Evolutionary conservation across 2,329 filamentous ascomycete species (phyloP).

Genomic region (Lachnellula hyalina): DNA sequence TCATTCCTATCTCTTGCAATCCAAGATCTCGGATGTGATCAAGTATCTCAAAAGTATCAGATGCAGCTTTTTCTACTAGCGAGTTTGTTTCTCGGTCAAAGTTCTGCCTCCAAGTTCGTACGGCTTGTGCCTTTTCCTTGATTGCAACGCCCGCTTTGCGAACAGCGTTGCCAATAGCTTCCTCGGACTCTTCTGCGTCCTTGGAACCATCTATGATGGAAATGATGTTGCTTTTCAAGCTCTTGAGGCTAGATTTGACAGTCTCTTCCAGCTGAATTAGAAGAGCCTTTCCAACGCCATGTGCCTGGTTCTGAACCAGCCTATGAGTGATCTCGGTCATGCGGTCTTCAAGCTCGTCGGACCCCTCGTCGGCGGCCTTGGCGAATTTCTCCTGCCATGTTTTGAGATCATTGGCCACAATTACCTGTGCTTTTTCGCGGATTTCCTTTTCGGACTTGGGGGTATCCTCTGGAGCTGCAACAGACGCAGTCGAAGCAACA

Average conservation of each 20-base stretch:
- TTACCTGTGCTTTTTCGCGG: conserved; percentile 55
- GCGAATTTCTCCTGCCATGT: conserved; percentile 87
- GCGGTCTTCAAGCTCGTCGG: conserved; percentile 59
- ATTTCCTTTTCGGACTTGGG: conserved; percentile 43
- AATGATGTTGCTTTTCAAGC: conserved; percentile 63
- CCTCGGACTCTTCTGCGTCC: conserved; percentile 45
- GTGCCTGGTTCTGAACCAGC: conserved; percentile 59
- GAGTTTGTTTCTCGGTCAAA: conserved; percentile 53
- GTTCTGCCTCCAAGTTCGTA: conserved; percentile 56
- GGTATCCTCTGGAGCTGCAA: conserved; percentile 27
- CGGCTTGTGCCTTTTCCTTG: conserved; percentile 57
- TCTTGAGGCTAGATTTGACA: conserved; percentile 56
- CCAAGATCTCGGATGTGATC: conserved; percentile 64
- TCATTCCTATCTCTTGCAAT: conserved; percentile 67
- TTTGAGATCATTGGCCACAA: conserved; percentile 71
- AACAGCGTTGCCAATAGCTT: conserved; percentile 47
- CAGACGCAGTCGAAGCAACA: conserved; percentile 20
- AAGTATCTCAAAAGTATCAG: conserved; percentile 62
- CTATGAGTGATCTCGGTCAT: conserved; percentile 68
- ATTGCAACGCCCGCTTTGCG: conserved; percentile 55
- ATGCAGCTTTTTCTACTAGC: conserved; percentile 52
- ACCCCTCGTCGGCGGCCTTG: conserved; percentile 76
- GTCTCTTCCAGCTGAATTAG: conserved; percentile 64
- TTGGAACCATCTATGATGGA: conserved; percentile 54
- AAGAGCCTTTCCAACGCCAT: conserved; percentile 60